Conservation (phyloP, 1,284 basidiomycete species). For the Cystobasidium slooffiae region DNA sequence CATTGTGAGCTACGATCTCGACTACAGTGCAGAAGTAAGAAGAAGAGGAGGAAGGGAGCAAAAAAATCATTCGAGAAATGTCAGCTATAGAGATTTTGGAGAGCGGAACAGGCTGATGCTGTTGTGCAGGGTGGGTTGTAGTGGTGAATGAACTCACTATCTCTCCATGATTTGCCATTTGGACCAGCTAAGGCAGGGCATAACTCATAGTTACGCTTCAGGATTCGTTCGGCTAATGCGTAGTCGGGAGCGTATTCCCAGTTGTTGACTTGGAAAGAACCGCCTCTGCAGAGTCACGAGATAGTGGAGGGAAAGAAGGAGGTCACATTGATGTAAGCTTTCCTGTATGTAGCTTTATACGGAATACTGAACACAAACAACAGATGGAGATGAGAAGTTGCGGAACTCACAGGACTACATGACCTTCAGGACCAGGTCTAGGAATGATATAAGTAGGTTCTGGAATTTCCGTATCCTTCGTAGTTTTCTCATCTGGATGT, state of each 20-base stretch:
- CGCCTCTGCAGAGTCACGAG: constrained; percentile 48
- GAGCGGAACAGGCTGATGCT: too few relatives aligned
- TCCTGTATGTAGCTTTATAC: neutral
- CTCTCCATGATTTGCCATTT: constrained; percentile 54
- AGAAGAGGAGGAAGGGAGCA: too few relatives aligned
- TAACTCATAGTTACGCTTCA: constrained; percentile 56
- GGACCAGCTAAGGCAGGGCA: constrained; percentile 56
- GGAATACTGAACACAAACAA: neutral
- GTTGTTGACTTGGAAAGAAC: constrained; percentile 54
- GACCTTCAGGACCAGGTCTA: constrained; percentile 57
- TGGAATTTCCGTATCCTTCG: constrained; percentile 42
- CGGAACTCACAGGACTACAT: constrained; percentile 52
- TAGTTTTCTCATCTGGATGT: constrained; percentile 14
- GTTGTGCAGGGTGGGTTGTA: too few relatives aligned
- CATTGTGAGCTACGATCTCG: constrained; percentile 66
- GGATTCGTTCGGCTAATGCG: constrained; percentile 56
- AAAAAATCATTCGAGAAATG: too few relatives aligned
- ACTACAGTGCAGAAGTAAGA: constrained; percentile 45
- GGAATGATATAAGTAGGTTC: constrained; percentile 58
- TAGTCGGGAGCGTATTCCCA: constrained; percentile 55
- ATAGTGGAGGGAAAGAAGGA: neutral
- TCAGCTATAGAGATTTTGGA: too few relatives aligned
- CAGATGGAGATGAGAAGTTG: neutral
- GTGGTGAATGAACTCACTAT: constrained; percentile 47
- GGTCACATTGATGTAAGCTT: neutral